Base-by-base conservation (phyloP, 1,139 yeast species). In the Debaryomyces coudertii region DNA sequence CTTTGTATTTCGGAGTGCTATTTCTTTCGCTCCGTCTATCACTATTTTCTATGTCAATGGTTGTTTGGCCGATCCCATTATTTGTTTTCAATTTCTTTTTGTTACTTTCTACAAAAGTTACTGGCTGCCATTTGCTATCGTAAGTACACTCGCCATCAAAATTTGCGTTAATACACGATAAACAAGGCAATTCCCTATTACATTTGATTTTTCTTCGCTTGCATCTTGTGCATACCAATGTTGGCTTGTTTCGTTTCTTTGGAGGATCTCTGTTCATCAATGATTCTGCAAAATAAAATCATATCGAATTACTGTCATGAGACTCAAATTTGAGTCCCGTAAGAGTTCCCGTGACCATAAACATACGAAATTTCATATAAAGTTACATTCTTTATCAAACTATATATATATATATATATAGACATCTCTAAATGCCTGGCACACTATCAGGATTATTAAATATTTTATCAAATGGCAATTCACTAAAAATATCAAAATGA, bases 181-280 rank as follows among this genome's bases (percentile, higher is more conserved):
- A 53, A 35, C 71, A 66, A 1, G 71, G 71, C 27, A 52, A 46
- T 25, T 55, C 53, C 6, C 66, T 54, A 48, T 66, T 67, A 49
- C 71, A 66, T 39, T 62, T 65, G 48, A 64, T 62, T 52, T 66
- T 66, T 20, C 68, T 54, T 46, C 53, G 51, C 43, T 62, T 61
- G 55, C 71, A 66, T 46, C 57, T 60, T 45, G 58, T 56, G 44
- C 71, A 66, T 35, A 61, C 64, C 28, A 62, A 54, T 4, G 67
- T 56, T 2, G 67, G 62, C 38, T 66, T 60, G 46, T 59, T 59
- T 18, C 69, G 54, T 46, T 56, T 61, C 36, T 50, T 52, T 12
- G 25, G 41, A 1, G 1, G 34, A n/a, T 18, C 9, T 4, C 5
- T 3, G 20, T 7, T 16, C 31, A 14, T 41, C 20, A 9, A 7